Conservation (phyloP, 2,329 filamentous ascomycete species). For the Alternaria longipes region DNA sequence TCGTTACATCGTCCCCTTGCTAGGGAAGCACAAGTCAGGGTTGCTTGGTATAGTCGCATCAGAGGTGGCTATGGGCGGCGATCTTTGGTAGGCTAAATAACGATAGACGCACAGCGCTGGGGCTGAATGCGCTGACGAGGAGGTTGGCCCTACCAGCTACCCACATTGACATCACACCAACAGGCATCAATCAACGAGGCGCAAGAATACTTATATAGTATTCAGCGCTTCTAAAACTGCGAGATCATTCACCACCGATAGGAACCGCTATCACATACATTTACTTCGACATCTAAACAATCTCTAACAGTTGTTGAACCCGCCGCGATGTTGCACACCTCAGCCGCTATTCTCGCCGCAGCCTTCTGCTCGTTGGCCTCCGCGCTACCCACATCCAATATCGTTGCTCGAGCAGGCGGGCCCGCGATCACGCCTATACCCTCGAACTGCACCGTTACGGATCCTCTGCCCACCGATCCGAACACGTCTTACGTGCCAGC, state of each 20-base stretch:
- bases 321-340: conserved; percentile 9
- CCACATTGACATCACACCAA: conserved; percentile 12
- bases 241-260: neutral
- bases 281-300: neutral
- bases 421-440: conserved; percentile 47
- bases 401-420: conserved; percentile 44
- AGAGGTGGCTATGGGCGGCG: conserved; percentile 7
- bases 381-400: conserved; percentile 11
- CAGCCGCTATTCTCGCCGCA: conserved; percentile 4
- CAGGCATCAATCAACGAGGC: conserved; percentile 1
- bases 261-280: neutral
- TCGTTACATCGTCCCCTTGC: conserved; percentile 10
- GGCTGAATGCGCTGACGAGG: conserved; percentile 23
- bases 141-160: conserved; percentile 11
- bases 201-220: conserved; percentile 9
- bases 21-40: conserved; percentile 3
- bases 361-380: conserved; percentile 10
- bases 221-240: neutral
- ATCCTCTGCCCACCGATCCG: conserved; percentile 29
- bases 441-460: conserved; percentile 46
- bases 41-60: conserved; percentile 10
- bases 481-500: conserved; percentile 38
- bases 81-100: conserved; percentile 9
- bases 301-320: neutral
- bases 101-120: conserved; percentile 19